phyloP scores from a whole-genome alignment of 2,329 filamentous ascomycete species.

The Zelopaecilomyces penicillatus region DNA sequence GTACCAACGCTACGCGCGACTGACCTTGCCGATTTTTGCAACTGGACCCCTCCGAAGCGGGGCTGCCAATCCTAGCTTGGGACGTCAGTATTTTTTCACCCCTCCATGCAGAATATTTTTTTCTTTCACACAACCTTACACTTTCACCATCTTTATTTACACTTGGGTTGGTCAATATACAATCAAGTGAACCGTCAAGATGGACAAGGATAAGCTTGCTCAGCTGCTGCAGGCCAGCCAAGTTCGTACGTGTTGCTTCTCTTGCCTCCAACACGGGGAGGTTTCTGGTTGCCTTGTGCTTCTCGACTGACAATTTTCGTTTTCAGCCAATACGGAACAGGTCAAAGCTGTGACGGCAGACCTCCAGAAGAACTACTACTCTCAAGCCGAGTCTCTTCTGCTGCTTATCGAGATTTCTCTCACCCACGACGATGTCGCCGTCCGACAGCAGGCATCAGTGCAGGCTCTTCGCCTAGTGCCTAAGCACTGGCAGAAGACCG shows the following conservation, averaged over 20 bases:
- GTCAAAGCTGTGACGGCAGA: slow-evolving; percentile 85
- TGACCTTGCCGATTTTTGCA: background rate
- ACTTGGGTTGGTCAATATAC: slow-evolving; percentile 15
- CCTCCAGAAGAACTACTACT: slow-evolving; percentile 90
- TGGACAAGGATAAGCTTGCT: slow-evolving; percentile 64
- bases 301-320: slow-evolving; percentile 9
- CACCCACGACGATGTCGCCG: slow-evolving; percentile 60
- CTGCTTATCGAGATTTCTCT: slow-evolving; percentile 83
- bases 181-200: slow-evolving; percentile 20
- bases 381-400: slow-evolving; percentile 72
- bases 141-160: slow-evolving; percentile 5
- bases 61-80: slow-evolving; percentile 9
- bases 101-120: slow-evolving; percentile 10
- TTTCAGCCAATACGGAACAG: slow-evolving; percentile 72
- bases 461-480: slow-evolving; percentile 75
- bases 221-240: slow-evolving; percentile 81
- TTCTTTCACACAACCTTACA: slow-evolving; percentile 7
- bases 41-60: slow-evolving; percentile 10
- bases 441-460: slow-evolving; percentile 86
- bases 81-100: slow-evolving; percentile 11
- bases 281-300: slow-evolving; percentile 2
- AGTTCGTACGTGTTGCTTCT: slow-evolving; percentile 58
- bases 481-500: slow-evolving; percentile 76
- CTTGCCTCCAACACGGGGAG: background rate
- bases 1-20: no score